Base-by-base conservation (phyloP, 2,329 filamentous ascomycete genomes). In the Calonectria pseudoturangicola region DNA sequence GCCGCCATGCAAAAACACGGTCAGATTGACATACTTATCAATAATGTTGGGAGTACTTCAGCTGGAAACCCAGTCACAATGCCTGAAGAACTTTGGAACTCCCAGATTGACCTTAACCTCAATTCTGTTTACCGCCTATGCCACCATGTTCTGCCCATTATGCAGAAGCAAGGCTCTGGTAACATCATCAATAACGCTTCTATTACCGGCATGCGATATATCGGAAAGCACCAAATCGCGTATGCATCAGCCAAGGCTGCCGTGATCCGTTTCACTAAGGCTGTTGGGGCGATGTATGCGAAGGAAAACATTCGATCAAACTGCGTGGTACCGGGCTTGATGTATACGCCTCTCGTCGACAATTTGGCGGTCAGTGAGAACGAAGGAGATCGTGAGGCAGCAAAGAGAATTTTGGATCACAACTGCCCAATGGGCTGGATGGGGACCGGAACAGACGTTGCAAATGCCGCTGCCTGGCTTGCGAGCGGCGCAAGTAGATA, bases 401-500 rank as follows among this genome's bases (percentile, higher is more conserved):
- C 54, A 41, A 60, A 60, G 36, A 60, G 54, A 41, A 60, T 60
- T 9, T 36, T 60, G 13, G 54, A 60, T 8, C 54, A 60, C 12
- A 60, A 60, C 25, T 60, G 54, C 21, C 54, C 54, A 25, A 60
- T 60, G 54, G 54, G 54, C 10, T 60, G 54, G 54, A 60, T 60
- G 54, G 54, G 54, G 13, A 41, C 54, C 36, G 54, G 54, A 41
- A 16, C 33, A 25, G 54, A 60, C 16, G 54, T 60, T 15, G 54
- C 54, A 1, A 60, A 60, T 41, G 54, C 54, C 2, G 54, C 25
- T 41, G 54, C 25, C 10, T 60, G 54, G 54, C 54, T 60, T 41
- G 21, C 54, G 0, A 60, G 54, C 6, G 54, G 54, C 18, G 54
- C 54, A 41, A 60, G 54, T 25, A 60, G 54, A 60, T 60, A 60